Evolutionary conservation across 768 basidiomycete species (phyloP), one percentile per base, ranked within the genome.

Genomic region (Trametes cubensis): DNA sequence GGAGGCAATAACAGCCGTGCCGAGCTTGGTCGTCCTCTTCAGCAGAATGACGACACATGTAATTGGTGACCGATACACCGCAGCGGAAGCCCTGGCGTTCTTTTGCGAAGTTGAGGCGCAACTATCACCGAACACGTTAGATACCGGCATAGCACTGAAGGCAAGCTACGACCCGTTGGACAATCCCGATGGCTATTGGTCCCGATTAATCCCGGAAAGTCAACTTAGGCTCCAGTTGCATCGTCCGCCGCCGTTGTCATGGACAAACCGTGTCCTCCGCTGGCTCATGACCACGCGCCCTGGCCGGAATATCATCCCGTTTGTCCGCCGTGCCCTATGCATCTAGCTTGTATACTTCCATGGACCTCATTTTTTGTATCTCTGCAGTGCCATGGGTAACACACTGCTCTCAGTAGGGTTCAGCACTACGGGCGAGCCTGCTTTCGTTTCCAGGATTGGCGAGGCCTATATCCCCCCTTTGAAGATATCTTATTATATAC

Each of bases 21-120:
- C 57, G 1, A 39, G 15, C 13, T 18, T 58, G 18, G 49, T 40
- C 6, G 47, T 48, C 13, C 47, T 58, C 11, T 58, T 58, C 38
- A 48, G 50, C 40, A 30, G 57, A 7, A 49, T 58, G 47, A 58
- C 57, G 5, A 41, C 40, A 34, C 46, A 40, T 21, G 11, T 8
- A 3, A 26, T 21, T 1, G 17, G 39, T 4, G 25, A 41, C 14
- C 46, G 57, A 23, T 20, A 40, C 8, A 49, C 57, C 3, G 57
- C 57, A 11, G 30, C 17, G 40, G 47, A 58, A 21, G 57, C 57
- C 14, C 26, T 51, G 26, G 6, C 10, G 18, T 58, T 48, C 42
- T 46, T 55, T n/a, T 3, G 18, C 15, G 44, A 34, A n/a, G 11
- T 45, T 2, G 26, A 15, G 25, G 39, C 20, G 0, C 39, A 23